Evolutionary conservation across 352 stramenopile genomes (phyloP).

Genomic region (Phytophthora citrophthora): DNA sequence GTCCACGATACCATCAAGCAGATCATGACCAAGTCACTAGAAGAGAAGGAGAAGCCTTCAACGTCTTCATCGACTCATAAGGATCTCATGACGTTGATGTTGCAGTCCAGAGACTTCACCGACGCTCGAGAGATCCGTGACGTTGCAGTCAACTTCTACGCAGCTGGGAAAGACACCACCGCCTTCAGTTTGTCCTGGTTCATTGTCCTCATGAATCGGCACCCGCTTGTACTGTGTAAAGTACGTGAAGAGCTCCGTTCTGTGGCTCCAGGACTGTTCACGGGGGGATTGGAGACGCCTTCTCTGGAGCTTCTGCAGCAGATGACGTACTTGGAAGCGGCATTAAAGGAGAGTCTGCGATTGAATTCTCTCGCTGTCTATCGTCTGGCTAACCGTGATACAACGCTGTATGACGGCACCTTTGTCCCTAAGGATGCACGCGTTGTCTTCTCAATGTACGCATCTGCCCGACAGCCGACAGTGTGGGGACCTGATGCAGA

Average conservation of each 20-base stretch:
- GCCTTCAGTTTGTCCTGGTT: slow-evolving; percentile 67
- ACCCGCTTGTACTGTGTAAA: slow-evolving; percentile 50
- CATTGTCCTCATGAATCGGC: slow-evolving; percentile 65
- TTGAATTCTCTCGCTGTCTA: slow-evolving; percentile 50
- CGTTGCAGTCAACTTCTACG: slow-evolving; percentile 75
- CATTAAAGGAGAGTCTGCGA: slow-evolving; percentile 54
- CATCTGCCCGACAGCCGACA: slow-evolving; percentile 21
- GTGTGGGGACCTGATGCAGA: slow-evolving; percentile 51
- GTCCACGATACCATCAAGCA: slow-evolving; percentile 37
- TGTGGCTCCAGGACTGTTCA: slow-evolving; percentile 31
- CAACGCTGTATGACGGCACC: slow-evolving; percentile 56
- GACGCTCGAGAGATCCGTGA: slow-evolving; percentile 51
- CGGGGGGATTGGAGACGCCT: slow-evolving; percentile 22
- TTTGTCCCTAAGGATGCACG: slow-evolving; percentile 33
- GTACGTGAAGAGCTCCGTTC: slow-evolving; percentile 42
- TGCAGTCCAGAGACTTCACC: slow-evolving; percentile 39
- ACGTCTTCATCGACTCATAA: slow-evolving; percentile 7
- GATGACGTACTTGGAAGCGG: slow-evolving; percentile 55
- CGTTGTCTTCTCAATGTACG: slow-evolving; percentile 36
- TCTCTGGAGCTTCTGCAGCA: slow-evolving; percentile 41
- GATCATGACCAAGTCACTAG: slow-evolving; percentile 36
- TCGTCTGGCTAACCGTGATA: slow-evolving; percentile 46
- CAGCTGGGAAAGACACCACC: slow-evolving; percentile 73
- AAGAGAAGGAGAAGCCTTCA: slow-evolving; percentile 7
- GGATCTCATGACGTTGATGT: slow-evolving; percentile 52